These are phyloP conservation scores for Waitea zeae DNA, from an alignment of 1,284 basidiomycete species.

Conservation along the genomic window DNA sequence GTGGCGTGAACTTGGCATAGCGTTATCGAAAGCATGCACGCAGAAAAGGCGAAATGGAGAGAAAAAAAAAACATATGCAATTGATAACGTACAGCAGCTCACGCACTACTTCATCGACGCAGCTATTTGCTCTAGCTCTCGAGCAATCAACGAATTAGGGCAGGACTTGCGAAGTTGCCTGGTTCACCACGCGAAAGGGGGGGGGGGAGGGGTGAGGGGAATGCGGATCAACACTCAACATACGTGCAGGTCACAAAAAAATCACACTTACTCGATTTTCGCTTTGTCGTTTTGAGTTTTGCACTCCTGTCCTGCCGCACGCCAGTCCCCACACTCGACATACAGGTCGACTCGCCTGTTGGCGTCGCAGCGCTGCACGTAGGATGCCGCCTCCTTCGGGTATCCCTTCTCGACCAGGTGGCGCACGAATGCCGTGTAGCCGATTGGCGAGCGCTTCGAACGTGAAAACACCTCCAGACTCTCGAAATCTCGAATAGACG, in stretches of 20 bases:
- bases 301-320: slow-evolving; percentile 71
- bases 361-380: slow-evolving; percentile 70
- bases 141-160: slow-evolving; percentile 60
- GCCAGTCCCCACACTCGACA: slow-evolving; percentile 79
- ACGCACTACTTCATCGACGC: slow-evolving; percentile 48
- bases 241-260: slow-evolving; percentile 5
- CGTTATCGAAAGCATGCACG: too few relatives aligned
- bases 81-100: too few relatives aligned
- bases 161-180: slow-evolving; percentile 55
- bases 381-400: slow-evolving; percentile 53
- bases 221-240: slow-evolving; percentile 1
- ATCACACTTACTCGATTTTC: slow-evolving; percentile 55
- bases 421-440: slow-evolving; percentile 85
- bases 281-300: slow-evolving; percentile 73
- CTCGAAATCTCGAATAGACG: slow-evolving; percentile 67
- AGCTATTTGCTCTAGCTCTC: slow-evolving; percentile 61
- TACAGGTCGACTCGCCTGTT: slow-evolving; percentile 75
- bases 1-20: too few relatives aligned
- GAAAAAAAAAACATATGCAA: too few relatives aligned
- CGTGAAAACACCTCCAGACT: slow-evolving; percentile 71
- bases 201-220: too few relatives aligned
- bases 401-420: slow-evolving; percentile 61
- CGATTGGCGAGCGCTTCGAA: slow-evolving; percentile 83
- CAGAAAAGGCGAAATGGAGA: too few relatives aligned
- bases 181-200: too few relatives aligned